Evolutionary conservation across 2,329 filamentous ascomycete genomes (phyloP).

Genomic region (Exserohilum turcica): DNA sequence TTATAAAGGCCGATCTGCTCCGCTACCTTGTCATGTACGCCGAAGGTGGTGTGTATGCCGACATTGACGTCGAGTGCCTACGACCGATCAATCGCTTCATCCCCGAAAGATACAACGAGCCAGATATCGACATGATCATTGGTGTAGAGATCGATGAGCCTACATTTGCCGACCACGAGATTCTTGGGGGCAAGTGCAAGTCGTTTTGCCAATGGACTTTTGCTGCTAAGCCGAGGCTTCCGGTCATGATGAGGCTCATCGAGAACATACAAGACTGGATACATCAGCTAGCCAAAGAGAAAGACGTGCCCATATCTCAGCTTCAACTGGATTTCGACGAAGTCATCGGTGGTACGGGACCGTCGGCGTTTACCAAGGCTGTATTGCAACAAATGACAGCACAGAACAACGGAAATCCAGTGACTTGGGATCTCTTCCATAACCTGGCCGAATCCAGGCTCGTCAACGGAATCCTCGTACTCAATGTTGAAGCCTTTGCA

Average conservation of each 20-base stretch:
- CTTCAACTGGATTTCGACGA: constrained; percentile 73
- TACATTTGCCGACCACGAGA: constrained; percentile 65
- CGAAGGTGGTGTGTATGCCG: constrained; percentile 65
- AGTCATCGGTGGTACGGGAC: constrained; percentile 74
- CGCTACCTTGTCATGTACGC: constrained; percentile 71
- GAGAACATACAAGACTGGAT: constrained; percentile 73
- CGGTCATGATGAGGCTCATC: constrained; percentile 70
- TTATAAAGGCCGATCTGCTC: constrained; percentile 69
- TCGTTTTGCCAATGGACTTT: constrained; percentile 81
- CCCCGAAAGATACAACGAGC: constrained; percentile 65
- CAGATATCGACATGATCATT: constrained; percentile 72
- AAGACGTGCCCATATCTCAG: constrained; percentile 63
- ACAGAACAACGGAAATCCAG: constrained; percentile 48
- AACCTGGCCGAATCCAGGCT: constrained; percentile 69
- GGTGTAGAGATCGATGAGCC: constrained; percentile 75
- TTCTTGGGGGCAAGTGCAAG: constrained; percentile 69
- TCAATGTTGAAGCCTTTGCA: constrained; percentile 74
- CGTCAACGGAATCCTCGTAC: constrained; percentile 67
- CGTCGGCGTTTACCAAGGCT: constrained; percentile 70
- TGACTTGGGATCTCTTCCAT: constrained; percentile 70
- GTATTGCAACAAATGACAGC: constrained; percentile 68
- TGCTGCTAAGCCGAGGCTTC: constrained; percentile 68
- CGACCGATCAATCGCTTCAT: constrained; percentile 62
- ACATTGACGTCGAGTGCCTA: constrained; percentile 64
- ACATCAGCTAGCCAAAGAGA: constrained; percentile 62